Percentiles rank a stretch among this genome's conserved stretches.
Conservation (phyloP, 2,329 filamentous ascomycete genomes). For the Calycina herbarum region DNA sequence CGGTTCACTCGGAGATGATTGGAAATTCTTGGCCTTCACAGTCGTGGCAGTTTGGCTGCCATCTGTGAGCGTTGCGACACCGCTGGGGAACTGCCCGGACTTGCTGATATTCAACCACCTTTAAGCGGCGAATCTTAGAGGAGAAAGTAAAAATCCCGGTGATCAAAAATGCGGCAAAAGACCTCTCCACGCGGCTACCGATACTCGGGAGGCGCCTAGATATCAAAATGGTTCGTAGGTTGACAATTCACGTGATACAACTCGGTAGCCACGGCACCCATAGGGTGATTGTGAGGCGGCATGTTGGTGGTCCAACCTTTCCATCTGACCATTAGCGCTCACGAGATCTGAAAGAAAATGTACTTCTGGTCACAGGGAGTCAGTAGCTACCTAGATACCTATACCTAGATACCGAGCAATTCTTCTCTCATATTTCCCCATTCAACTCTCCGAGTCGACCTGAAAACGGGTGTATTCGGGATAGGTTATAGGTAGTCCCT, state of each 20-base stretch:
- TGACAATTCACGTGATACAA: not conserved
- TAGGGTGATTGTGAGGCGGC: not conserved
- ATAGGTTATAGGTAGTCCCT: not conserved
- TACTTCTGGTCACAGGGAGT: not conserved
- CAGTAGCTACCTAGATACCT: not conserved
- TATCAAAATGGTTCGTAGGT: no score
- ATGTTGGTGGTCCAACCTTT: slow-evolving; percentile 3
- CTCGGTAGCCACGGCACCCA: no score
- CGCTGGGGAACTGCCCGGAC: not conserved
- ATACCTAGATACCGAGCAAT: not conserved
- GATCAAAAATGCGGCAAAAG: slow-evolving; percentile 1
- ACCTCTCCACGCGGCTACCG: not conserved
- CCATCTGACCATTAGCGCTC: not conserved
- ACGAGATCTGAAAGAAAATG: not conserved
- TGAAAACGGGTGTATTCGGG: not conserved
- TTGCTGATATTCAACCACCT: not conserved
- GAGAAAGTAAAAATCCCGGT: slow-evolving; percentile 5
- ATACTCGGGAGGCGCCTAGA: not conserved
- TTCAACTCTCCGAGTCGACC: not conserved
- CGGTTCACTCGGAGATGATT: not conserved
- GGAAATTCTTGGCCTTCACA: not conserved
- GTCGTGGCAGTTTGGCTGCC: not conserved
- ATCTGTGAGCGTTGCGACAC: not conserved
- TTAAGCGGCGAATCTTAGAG: not conserved
- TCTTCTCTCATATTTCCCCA: not conserved